These are phyloP conservation scores for Martensiomyces pterosporus DNA, from an alignment of 192 early-diverging fungal genomes.

Conservation along the genomic window DNA sequence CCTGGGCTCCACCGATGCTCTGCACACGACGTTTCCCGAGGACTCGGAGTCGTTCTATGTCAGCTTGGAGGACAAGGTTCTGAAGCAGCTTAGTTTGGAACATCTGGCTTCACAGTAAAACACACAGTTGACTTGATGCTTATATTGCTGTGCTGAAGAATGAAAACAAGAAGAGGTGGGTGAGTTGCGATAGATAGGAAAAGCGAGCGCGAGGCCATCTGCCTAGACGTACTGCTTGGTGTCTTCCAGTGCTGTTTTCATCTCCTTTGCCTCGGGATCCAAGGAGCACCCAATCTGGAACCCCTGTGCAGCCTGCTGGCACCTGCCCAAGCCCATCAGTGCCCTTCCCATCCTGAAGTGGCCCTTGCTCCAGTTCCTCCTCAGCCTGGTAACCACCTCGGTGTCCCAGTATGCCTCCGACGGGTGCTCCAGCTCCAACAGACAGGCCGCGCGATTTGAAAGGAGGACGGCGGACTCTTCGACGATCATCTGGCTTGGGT, in stretches of 20 bases:
- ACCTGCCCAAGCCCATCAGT: slow-evolving; percentile 74
- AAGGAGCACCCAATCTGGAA: slow-evolving; percentile 74
- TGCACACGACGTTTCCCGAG: slow-evolving; percentile 60
- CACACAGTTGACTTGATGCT: too few relatives aligned
- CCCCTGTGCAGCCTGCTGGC: slow-evolving; percentile 73
- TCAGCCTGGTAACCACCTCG: slow-evolving; percentile 62
- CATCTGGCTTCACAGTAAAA: too few relatives aligned
- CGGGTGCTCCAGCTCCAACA: slow-evolving; percentile 59
- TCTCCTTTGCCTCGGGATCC: slow-evolving; percentile 69
- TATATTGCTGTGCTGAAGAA: too few relatives aligned
- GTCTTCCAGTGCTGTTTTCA: slow-evolving; percentile 72
- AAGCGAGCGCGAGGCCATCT: too few relatives aligned
- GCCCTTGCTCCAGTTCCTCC: slow-evolving; percentile 69
- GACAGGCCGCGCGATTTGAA: slow-evolving; percentile 64
- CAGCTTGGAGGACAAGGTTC: slow-evolving; percentile 33
- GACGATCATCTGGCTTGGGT: slow-evolving; percentile 57
- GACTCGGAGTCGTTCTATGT: slow-evolving; percentile 51
- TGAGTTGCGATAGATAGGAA: too few relatives aligned
- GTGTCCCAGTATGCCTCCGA: slow-evolving; percentile 70
- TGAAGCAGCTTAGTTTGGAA: slow-evolving; percentile 47
- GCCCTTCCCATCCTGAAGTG: slow-evolving; percentile 81
- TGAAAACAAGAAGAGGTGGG: too few relatives aligned
- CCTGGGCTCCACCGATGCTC: slow-evolving; percentile 43
- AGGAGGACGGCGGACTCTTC: slow-evolving; percentile 65
- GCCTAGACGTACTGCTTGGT: slow-evolving; percentile 40